Evolutionary conservation across 225 moss, liverwort and hornwort genomes (phyloP), one percentile per base, ranked within the genome.

Genomic region (Takakia lepidozioides): DNA sequence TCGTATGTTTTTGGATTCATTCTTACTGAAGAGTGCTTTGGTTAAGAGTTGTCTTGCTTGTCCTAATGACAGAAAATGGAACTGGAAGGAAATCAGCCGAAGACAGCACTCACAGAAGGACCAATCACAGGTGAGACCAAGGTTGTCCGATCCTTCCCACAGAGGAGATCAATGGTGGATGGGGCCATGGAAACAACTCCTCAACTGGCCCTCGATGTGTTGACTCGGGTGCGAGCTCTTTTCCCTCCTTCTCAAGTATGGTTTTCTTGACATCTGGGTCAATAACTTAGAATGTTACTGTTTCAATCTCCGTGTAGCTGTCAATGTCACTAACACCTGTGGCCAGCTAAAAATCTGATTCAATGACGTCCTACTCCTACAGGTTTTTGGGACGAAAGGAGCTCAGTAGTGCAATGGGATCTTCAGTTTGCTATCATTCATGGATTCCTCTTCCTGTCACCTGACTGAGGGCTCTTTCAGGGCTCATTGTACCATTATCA

Each of bases 1-100:
- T n/a, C n/a, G n/a, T n/a, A n/a, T n/a, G n/a, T n/a, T n/a, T n/a
- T n/a, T n/a, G 11, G 23, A 43, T 38, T 46, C 24, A 51, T 8
- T 5, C 19, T 21, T 35, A 2, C 3, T 38, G 36, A 21, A 42
- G 38, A 51, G 53, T 49, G 34, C 7, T 55, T 5, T 63, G 55
- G n/a, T 58, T n/a, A n/a, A n/a, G n/a, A n/a, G n/a, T n/a, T n/a
- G n/a, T n/a, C n/a, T n/a, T n/a, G n/a, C n/a, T n/a, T n/a, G n/a
- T n/a, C n/a, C n/a, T n/a, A n/a, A n/a, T n/a, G n/a, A n/a, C n/a
- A 90, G 90, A 90, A 71, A 52, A 73, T 69, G 32, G 79, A 76
- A 19, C 35, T 44, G 34, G 87, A 66, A 29, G 55, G 58, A 17
- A 63, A 48, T 48, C 66, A 29, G 27, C 41, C 51, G 25, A 71